phyloP scores from a whole-genome alignment of 768 basidiomycete species.

The Lepiota brunneoincarnata region DNA sequence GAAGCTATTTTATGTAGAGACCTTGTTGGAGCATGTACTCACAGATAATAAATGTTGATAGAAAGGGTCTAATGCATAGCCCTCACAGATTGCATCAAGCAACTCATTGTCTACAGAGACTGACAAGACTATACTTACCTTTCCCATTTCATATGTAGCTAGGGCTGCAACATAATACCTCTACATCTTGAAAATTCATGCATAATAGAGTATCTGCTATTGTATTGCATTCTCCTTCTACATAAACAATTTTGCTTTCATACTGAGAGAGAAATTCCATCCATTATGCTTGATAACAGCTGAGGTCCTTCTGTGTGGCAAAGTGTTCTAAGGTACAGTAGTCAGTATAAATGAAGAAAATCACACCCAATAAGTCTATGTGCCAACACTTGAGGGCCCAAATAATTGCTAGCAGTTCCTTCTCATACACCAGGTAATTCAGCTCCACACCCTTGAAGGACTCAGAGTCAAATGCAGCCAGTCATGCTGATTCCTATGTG shows the following conservation, averaged over 20 bases:
- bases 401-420: slow-evolving; percentile 35
- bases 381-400: slow-evolving; percentile 26
- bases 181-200: too few relatives aligned
- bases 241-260: slow-evolving; percentile 31
- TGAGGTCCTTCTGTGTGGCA: slow-evolving; percentile 26
- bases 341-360: slow-evolving; percentile 29
- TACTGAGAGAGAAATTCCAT: slow-evolving; percentile 30
- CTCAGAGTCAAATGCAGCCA: slow-evolving; percentile 27
- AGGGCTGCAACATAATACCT: too few relatives aligned
- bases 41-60: too few relatives aligned
- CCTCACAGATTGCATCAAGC: too few relatives aligned
- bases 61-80: too few relatives aligned
- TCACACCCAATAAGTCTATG: slow-evolving; percentile 12
- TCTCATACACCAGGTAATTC: slow-evolving; percentile 37
- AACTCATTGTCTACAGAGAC: too few relatives aligned
- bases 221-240: slow-evolving; percentile 31
- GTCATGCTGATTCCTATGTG: slow-evolving; percentile 28
- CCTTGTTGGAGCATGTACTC: too few relatives aligned
- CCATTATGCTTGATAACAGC: slow-evolving; percentile 29
- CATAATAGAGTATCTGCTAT: slow-evolving; percentile 34
- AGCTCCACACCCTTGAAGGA: slow-evolving; percentile 21
- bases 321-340: slow-evolving; percentile 33
- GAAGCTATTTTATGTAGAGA: too few relatives aligned
- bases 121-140: too few relatives aligned
- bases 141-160: too few relatives aligned